phyloP scores from a whole-genome alignment of 177 flowering plant species.

The Telopea speciosissima region DNA sequence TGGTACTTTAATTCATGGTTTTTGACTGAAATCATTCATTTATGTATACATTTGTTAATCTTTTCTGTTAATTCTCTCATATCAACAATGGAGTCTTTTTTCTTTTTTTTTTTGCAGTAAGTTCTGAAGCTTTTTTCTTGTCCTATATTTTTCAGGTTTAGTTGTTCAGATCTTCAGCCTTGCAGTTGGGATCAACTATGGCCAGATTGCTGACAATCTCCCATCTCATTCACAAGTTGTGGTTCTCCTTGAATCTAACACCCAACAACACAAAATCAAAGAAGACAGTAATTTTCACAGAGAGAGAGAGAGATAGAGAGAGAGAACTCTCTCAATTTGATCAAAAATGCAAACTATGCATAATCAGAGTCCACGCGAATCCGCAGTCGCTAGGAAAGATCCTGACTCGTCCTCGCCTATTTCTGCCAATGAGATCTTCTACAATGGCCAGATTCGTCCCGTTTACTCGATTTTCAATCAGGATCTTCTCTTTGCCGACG shows the following conservation, averaged over 20 bases:
- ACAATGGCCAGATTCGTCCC: conserved; percentile 15
- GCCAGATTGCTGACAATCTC: conserved; percentile 83
- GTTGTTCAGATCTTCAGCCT: conserved; percentile 21
- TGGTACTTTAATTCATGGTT: too few species aligned
- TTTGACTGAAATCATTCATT: too few species aligned
- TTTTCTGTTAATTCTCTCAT: too few species aligned
- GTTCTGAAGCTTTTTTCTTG: neutral
- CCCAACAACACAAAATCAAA: too few species aligned
- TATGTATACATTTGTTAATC: too few species aligned
- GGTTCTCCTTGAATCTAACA: conserved; percentile 55
- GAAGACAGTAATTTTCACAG: too few species aligned
- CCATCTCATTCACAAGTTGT: conserved; percentile 69
- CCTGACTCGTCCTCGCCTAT: conserved; percentile 10
- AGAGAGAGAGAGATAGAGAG: too few species aligned
- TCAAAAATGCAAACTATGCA: too few species aligned
- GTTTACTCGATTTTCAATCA: conserved; percentile 44
- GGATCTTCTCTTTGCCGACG: conserved; percentile 18
- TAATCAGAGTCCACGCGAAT: too few species aligned
- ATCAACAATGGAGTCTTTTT: too few species aligned
- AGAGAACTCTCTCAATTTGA: too few species aligned
- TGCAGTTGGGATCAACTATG: conserved; percentile 81
- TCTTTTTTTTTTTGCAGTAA: neutral
- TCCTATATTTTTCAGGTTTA: conserved; percentile 33
- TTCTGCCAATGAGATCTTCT: conserved; percentile 12
- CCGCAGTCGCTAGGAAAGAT: conserved; percentile 8